phyloP scores from a whole-genome alignment of 306 rosid genomes.

The Spatholobus suberectus region DNA sequence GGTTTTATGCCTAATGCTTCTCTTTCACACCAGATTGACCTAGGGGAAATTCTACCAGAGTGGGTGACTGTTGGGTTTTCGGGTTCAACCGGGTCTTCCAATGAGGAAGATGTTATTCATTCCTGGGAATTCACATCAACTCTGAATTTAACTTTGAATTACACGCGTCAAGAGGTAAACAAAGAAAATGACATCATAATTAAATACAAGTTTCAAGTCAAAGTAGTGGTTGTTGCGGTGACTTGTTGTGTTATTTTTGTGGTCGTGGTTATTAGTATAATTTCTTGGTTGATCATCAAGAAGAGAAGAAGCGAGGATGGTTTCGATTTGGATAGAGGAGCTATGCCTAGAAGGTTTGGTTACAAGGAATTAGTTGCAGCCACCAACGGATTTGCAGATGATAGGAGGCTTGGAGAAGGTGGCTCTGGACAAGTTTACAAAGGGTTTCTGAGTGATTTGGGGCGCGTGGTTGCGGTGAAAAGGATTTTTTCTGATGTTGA shows the following conservation, averaged over 20 bases:
- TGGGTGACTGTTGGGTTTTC: conserved; percentile 48
- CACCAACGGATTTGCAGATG: conserved; percentile 45
- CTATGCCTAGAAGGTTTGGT: conserved; percentile 48
- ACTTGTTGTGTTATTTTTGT: conserved; percentile 15
- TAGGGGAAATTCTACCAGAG: conserved; percentile 32
- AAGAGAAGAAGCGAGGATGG: conserved; percentile 16
- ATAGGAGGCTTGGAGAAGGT: conserved; percentile 52
- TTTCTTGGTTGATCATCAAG: conserved; percentile 22
- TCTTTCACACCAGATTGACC: conserved; percentile 30
- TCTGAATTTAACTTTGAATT: too few relatives aligned
- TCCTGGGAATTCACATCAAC: conserved; percentile 54
- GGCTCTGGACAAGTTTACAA: conserved; percentile 57
- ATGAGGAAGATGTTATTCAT: conserved; percentile 31
- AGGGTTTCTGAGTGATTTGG: conserved; percentile 35
- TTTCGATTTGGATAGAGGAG: conserved; percentile 38
- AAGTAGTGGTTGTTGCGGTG: neutral
- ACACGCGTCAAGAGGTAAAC: neutral
- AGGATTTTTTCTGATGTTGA: conserved; percentile 44
- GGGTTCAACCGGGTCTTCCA: conserved; percentile 21
- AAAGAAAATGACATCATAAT: neutral
- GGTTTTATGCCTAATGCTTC: neutral
- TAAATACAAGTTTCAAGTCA: neutral
- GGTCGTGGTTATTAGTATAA: neutral
- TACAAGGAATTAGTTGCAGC: conserved; percentile 49
- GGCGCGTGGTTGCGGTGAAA: conserved; percentile 49